Evolutionary conservation across 2,329 filamentous ascomycete genomes (phyloP).

Genomic region (Leptodontidium sp.): DNA sequence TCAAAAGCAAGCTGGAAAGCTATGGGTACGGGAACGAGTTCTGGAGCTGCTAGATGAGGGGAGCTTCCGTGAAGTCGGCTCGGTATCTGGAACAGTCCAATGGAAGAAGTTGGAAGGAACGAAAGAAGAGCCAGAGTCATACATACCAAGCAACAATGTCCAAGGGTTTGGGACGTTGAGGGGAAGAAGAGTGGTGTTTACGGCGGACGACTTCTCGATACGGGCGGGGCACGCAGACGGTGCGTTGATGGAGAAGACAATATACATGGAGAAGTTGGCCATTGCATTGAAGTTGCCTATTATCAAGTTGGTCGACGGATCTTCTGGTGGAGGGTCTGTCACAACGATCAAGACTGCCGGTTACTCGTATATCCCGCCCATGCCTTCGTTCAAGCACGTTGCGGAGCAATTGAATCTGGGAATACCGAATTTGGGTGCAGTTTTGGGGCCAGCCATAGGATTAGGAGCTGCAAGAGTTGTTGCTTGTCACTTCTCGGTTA

Average conservation of each 20-base stretch:
- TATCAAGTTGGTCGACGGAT: slow-evolving; percentile 70
- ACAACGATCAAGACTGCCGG: slow-evolving; percentile 64
- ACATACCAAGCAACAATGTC: slow-evolving; percentile 68
- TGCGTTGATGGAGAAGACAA: slow-evolving; percentile 62
- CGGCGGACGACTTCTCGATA: slow-evolving; percentile 70
- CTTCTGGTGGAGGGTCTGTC: slow-evolving; percentile 68
- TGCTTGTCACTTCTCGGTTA: slow-evolving; percentile 70
- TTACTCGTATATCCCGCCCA: slow-evolving; percentile 67
- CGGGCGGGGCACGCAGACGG: slow-evolving; percentile 71
- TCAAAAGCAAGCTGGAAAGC: slow-evolving; percentile 69
- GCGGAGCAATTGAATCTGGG: slow-evolving; percentile 67
- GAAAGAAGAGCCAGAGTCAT: slow-evolving; percentile 58
- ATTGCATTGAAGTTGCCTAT: slow-evolving; percentile 65
- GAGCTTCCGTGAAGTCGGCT: slow-evolving; percentile 67
- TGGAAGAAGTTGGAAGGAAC: slow-evolving; percentile 59
- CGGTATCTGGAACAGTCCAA: slow-evolving; percentile 63
- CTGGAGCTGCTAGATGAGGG: slow-evolving; percentile 63
- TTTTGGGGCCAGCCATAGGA: slow-evolving; percentile 69
- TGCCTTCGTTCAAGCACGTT: slow-evolving; percentile 61
- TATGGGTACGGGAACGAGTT: slow-evolving; percentile 70
- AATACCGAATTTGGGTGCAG: slow-evolving; percentile 70
- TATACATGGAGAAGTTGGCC: slow-evolving; percentile 69
- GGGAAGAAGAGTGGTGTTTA: slow-evolving; percentile 64
- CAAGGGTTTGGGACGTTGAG: slow-evolving; percentile 63
- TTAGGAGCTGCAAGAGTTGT: slow-evolving; percentile 68